Conservation (phyloP, 306 rosid genomes). For the Cucurbita maxima region DNA sequence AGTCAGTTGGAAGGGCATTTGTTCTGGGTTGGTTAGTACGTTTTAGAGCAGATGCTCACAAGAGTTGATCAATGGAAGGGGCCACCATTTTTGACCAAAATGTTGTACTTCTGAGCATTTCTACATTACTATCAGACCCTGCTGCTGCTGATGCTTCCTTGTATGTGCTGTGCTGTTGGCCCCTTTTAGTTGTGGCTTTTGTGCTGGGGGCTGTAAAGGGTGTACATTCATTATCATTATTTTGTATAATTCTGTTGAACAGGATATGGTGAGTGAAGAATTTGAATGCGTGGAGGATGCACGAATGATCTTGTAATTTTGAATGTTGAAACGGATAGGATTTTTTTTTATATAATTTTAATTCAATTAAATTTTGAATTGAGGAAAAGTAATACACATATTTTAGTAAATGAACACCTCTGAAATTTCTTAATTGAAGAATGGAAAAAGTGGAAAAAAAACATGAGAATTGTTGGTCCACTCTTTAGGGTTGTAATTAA, state of each 20-base stretch:
- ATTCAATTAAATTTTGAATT: too few species aligned
- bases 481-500: too few species aligned
- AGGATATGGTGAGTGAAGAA: neutral
- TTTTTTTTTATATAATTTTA: too few species aligned
- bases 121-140: neutral
- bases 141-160: neutral
- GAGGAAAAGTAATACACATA: too few species aligned
- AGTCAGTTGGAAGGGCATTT: neutral
- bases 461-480: too few species aligned
- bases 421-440: too few species aligned
- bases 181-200: neutral
- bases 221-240: neutral
- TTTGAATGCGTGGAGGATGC: neutral
- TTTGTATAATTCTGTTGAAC: neutral
- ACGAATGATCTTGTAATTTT: neutral
- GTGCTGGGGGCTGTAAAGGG: neutral
- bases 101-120: neutral
- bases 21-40: neutral
- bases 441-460: too few species aligned
- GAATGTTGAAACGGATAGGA: too few species aligned
- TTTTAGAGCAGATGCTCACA: neutral
- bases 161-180: neutral
- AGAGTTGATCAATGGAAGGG: neutral
- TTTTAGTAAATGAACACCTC: too few species aligned
- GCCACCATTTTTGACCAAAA: neutral